Evolutionary conservation across 2,329 filamentous ascomycete genomes (phyloP).

Genomic region (Lizonia empirigonia): DNA sequence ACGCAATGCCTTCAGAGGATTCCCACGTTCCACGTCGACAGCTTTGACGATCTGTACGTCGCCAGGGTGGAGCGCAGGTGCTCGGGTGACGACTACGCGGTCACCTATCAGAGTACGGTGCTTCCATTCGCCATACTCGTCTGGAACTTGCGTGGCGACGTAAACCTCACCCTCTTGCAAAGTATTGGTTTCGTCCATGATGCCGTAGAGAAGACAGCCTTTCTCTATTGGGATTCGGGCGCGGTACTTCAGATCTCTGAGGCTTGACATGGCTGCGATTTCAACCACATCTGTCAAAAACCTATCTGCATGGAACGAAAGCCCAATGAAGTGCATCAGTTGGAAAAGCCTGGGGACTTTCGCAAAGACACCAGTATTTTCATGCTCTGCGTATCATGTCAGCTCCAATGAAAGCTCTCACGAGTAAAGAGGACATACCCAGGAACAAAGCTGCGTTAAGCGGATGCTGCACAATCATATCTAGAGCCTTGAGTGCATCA

Average conservation of each 20-base stretch:
- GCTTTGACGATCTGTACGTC: slow-evolving; percentile 73
- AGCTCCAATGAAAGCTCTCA: not conserved
- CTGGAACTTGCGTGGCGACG: slow-evolving; percentile 60
- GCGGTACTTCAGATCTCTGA: slow-evolving; percentile 78
- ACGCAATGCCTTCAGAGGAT: slow-evolving; percentile 64
- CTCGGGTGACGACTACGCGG: slow-evolving; percentile 71
- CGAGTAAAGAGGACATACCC: slow-evolving; percentile 14
- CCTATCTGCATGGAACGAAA: slow-evolving; percentile 69
- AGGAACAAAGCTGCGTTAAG: slow-evolving; percentile 71
- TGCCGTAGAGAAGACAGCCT: slow-evolving; percentile 78
- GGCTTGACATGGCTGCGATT: slow-evolving; percentile 69
- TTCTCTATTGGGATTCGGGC: slow-evolving; percentile 73
- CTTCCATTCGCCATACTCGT: slow-evolving; percentile 26
- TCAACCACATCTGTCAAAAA: slow-evolving; percentile 77
- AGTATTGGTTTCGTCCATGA: slow-evolving; percentile 80
- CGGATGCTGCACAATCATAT: slow-evolving; percentile 62
- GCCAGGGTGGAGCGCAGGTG: slow-evolving; percentile 79
- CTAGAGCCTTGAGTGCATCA: slow-evolving; percentile 65
- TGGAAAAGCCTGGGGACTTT: slow-evolving; percentile 67
- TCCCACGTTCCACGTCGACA: slow-evolving; percentile 62
- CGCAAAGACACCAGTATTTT: slow-evolving; percentile 65
- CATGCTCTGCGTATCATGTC: slow-evolving; percentile 49
- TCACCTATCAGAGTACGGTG: slow-evolving; percentile 30
- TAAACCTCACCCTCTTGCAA: slow-evolving; percentile 72
- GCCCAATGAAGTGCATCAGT: slow-evolving; percentile 60